Evolutionary conservation across 2,329 filamentous ascomycete species (phyloP), one percentile per base, ranked within the genome.

Genomic region (Colletotrichum liaoningense): DNA sequence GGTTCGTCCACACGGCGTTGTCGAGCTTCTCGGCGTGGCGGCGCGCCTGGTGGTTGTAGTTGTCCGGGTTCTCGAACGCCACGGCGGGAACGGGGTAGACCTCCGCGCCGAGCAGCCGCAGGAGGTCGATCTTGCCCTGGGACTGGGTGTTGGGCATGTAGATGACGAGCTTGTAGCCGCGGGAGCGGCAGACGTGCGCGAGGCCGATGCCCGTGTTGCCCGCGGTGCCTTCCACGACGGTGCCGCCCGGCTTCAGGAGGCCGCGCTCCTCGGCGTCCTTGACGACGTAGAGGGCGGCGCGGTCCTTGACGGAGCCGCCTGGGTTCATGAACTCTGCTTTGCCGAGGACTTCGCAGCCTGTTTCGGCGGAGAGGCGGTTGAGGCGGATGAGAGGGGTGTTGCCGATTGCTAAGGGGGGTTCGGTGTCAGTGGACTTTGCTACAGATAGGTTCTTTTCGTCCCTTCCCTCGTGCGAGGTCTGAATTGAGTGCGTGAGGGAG

Each of bases 71-170:
- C 75, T 98, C 95, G 80, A 97, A 98, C 4, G 97, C 93, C 19
- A 98, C 97, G 8, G 96, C 97, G 19, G 97, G 97, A 0, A 99
- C 97, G 22, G 97, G 95, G 85, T 97, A 94, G 42, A 99, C 97
- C 84, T 98, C 95, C 30, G 97, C 97, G 76, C 97, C 97, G 11
- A 99, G 90, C 46, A 98, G 88, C 9, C 96, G 90, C 76, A 99
- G 87, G 66, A 99, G 89, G 83, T 98, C 97, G 81, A 99, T 94
- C 88, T 99, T 99, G 82, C 95, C 97, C 85, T 98, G 96, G 24
- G 95, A 97, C 86, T 98, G 97, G 62, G 96, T 98, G 88, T 99
- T 94, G 79, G 97, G 97, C 97, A 99, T 98, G 91, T 98, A 99
- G 82, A 99, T 99, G 81, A 98, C 95, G 63, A 98, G 92, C 82